Evolutionary conservation across 2,329 filamentous ascomycete genomes (phyloP).

Genomic region (Amylocarpus encephaloides): DNA sequence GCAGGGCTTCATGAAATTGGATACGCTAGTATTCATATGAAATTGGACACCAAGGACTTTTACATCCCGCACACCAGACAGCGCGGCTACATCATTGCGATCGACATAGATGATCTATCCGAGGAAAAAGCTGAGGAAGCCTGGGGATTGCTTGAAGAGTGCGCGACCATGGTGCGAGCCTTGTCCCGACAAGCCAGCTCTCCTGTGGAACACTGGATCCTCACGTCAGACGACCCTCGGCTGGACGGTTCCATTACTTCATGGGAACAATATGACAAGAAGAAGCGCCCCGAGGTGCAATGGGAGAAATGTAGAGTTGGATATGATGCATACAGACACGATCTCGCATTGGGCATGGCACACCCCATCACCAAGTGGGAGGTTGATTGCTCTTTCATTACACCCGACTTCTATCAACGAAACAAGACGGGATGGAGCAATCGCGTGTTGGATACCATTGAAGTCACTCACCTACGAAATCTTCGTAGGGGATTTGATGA

Average conservation of each 20-base stretch:
- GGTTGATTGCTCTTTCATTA: slow-evolving; percentile 44
- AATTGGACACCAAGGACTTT: slow-evolving; percentile 62
- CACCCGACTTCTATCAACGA: slow-evolving; percentile 50
- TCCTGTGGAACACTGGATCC: slow-evolving; percentile 54
- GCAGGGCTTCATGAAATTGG: slow-evolving; percentile 33
- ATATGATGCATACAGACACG: slow-evolving; percentile 49
- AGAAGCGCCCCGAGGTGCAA: slow-evolving; percentile 28
- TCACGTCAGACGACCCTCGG: slow-evolving; percentile 44
- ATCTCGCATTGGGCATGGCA: slow-evolving; percentile 43
- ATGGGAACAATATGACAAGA: slow-evolving; percentile 25
- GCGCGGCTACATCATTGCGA: slow-evolving; percentile 53
- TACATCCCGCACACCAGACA: slow-evolving; percentile 66
- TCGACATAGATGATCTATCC: slow-evolving; percentile 30
- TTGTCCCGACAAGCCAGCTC: slow-evolving; percentile 51
- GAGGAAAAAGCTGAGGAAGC: background rate
- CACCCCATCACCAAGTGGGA: slow-evolving; percentile 56
- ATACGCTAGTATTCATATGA: slow-evolving; percentile 46
- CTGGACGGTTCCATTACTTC: slow-evolving; percentile 31
- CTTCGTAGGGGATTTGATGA: slow-evolving; percentile 48
- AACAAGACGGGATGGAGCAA: slow-evolving; percentile 45
- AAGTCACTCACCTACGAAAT: slow-evolving; percentile 52
- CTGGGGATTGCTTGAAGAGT: slow-evolving; percentile 1
- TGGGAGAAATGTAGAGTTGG: slow-evolving; percentile 54
- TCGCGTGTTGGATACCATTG: slow-evolving; percentile 60
- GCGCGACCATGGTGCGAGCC: slow-evolving; percentile 4